Evolutionary conservation across 2,329 filamentous ascomycete species (phyloP).

Genomic region (Claviceps sp.): DNA sequence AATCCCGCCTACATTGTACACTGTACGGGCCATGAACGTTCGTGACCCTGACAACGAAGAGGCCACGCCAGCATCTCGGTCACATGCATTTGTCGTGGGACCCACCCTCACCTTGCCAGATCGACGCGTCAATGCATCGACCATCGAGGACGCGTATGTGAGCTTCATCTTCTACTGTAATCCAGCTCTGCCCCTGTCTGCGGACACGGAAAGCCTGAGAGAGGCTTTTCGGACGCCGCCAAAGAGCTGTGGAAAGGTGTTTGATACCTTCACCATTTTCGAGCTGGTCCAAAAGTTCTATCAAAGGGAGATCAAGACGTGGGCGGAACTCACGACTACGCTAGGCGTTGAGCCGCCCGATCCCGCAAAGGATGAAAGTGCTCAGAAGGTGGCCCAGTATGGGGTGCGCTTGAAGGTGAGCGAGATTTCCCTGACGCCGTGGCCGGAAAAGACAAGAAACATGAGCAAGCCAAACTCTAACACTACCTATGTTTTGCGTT

Average conservation of each 20-base stretch:
- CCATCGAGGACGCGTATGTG: constrained; percentile 72
- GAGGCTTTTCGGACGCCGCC: constrained; percentile 69
- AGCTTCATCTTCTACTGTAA: constrained; percentile 85
- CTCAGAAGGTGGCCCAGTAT: constrained; percentile 91
- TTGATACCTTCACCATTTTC: constrained; percentile 65
- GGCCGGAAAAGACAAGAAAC: too few relatives aligned
- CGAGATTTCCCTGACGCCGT: background rate
- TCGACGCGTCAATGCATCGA: constrained; percentile 52
- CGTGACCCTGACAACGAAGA: background rate
- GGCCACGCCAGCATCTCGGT: background rate
- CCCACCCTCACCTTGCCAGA: constrained; percentile 42
- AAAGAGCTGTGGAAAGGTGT: constrained; percentile 76
- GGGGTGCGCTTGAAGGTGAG: constrained; percentile 77
- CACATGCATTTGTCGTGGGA: constrained; percentile 7
- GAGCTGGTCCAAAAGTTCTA: constrained; percentile 69
- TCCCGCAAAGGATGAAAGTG: constrained; percentile 70
- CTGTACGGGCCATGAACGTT: background rate
- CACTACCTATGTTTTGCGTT: too few relatives aligned
- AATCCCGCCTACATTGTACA: background rate
- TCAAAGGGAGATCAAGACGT: constrained; percentile 76
- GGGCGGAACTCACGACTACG: constrained; percentile 75
- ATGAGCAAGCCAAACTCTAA: too few relatives aligned
- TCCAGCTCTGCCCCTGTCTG: constrained; percentile 53
- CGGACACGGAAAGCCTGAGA: constrained; percentile 56
- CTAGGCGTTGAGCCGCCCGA: constrained; percentile 82